Conservation (phyloP, 768 basidiomycete genomes). For the Pulveroboletus sp. region DNA sequence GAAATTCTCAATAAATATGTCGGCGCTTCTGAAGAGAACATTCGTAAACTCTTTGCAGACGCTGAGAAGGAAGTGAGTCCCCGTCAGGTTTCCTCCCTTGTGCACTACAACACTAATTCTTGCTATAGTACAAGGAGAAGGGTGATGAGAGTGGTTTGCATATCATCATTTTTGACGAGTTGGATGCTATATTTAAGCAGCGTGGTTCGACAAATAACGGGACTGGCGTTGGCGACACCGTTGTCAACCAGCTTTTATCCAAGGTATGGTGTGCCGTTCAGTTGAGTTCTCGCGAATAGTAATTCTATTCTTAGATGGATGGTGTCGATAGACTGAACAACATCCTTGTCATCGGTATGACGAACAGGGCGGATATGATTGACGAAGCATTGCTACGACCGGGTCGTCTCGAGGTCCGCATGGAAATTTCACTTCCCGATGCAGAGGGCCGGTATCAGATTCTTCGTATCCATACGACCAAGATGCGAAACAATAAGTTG, state of each 20-base stretch:
- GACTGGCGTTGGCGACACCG: constrained; percentile 97
- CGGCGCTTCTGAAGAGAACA: constrained; percentile 95
- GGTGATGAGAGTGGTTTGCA: constrained; percentile 95
- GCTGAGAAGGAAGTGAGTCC: constrained; percentile 86
- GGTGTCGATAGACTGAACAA: constrained; percentile 99
- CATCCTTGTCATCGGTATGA: constrained; percentile 99
- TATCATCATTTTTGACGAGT: constrained; percentile 98
- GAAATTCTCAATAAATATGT: constrained; percentile 98
- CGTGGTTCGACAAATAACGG: constrained; percentile 88
- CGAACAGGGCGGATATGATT: constrained; percentile 97
- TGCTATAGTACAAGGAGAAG: constrained; percentile 85
- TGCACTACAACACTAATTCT: not conserved
- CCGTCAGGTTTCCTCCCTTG: not conserved
- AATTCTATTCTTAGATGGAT: constrained; percentile 69
- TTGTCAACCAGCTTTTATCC: constrained; percentile 96
- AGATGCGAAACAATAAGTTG: constrained; percentile 89
- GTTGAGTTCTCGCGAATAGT: not conserved
- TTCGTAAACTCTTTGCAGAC: constrained; percentile 95
- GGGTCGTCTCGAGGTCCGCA: constrained; percentile 97
- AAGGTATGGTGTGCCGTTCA: constrained; percentile 51
- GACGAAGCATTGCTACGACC: constrained; percentile 97
- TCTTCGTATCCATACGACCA: constrained; percentile 88
- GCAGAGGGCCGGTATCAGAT: constrained; percentile 91
- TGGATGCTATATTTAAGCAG: constrained; percentile 98
- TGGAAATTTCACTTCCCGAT: constrained; percentile 98